Base-by-base conservation (phyloP, 352 stramenopile species). In the Globisporangium carolinianum region DNA sequence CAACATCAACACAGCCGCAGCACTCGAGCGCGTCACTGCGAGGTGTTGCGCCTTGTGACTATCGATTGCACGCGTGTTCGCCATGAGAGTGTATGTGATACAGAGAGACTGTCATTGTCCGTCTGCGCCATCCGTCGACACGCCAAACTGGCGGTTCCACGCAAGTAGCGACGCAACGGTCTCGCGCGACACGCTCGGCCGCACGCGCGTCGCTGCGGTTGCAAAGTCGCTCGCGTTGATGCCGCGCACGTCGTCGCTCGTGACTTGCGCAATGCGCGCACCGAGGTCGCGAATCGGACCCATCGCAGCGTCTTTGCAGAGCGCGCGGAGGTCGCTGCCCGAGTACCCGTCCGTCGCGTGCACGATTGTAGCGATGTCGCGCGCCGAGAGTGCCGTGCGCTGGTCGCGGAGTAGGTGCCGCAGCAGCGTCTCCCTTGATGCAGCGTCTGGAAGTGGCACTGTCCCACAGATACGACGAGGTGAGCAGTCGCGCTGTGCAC, bases 261-360 rank as follows among this genome's bases (percentile, higher is more conserved):
- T 71, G 6, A 86, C 78, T 24, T 89, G 58, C 5, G 72, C 69
- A 39, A 94, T 66, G 46, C 75, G 76, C 9, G 65, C 61, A 37
- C 84, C 82, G 46, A 91, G 67, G 9, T 87, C 83, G 42, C 94
- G 86, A 37, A 98, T 91, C 2, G 91, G 87, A 17, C 95, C 89
- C 57, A 97, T 90, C 24, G 92, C 92, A 12, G 95, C 95, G 48
- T 97, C 94, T 60, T 97, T 94, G 64, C 93, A 98, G 0, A 99
- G 59, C 63, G 97, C 93, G 58, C 98, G 98, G 17, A 95, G 65
- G 62, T 95, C 85, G 47, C 83, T 93, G 4, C 85, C 85, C 7
- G 85, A 93, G 50, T 96, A 98, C 37, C 83, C 75, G 38, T 87
- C 74, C 0, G 89, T 97, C 39, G 62, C 67, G 5, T 77, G 67